Conservation (phyloP, 495 filamentous ascomycete genomes). For the Hypoxylon cercidicola region DNA sequence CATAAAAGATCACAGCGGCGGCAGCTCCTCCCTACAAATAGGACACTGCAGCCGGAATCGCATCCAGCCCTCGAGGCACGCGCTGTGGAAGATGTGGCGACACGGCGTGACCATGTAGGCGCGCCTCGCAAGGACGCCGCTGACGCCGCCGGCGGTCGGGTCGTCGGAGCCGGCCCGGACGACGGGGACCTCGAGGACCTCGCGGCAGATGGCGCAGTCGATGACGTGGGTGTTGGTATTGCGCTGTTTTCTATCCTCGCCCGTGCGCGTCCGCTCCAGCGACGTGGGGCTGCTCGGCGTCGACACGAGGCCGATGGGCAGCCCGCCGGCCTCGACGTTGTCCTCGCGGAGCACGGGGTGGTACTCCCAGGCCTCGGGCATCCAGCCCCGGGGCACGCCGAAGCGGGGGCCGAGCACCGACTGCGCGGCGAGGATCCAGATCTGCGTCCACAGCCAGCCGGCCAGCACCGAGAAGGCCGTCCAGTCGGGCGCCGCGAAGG, state of each 20-base stretch:
- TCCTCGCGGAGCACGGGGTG: constrained; percentile 91
- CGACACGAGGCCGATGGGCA: constrained; percentile 76
- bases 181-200: constrained; percentile 88
- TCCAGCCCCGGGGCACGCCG: constrained; percentile 70
- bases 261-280: constrained; percentile 46
- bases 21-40: constrained; percentile 90
- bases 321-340: constrained; percentile 75
- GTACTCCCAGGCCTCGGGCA: constrained; percentile 90
- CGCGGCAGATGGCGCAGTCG: constrained; percentile 95
- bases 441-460: constrained; percentile 94
- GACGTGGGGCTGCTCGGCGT: constrained; percentile 48
- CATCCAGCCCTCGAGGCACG: constrained; percentile 97
- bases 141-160: constrained; percentile 64
- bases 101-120: constrained; percentile 98
- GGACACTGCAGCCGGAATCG: constrained; percentile 91
- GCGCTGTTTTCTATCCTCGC: constrained; percentile 51
- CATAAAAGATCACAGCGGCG: constrained; percentile 68
- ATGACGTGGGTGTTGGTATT: constrained; percentile 56
- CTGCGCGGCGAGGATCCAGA: constrained; percentile 79
- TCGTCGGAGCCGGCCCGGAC: constrained; percentile 67
- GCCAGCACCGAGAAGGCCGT: constrained; percentile 68
- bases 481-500: constrained; percentile 78
- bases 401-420: constrained; percentile 88
- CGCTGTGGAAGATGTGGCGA: constrained; percentile 93
- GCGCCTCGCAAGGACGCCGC: constrained; percentile 78